Evolutionary conservation across 2,329 filamentous ascomycete genomes (phyloP).

Genomic region (Aspergillus fumigatus): DNA sequence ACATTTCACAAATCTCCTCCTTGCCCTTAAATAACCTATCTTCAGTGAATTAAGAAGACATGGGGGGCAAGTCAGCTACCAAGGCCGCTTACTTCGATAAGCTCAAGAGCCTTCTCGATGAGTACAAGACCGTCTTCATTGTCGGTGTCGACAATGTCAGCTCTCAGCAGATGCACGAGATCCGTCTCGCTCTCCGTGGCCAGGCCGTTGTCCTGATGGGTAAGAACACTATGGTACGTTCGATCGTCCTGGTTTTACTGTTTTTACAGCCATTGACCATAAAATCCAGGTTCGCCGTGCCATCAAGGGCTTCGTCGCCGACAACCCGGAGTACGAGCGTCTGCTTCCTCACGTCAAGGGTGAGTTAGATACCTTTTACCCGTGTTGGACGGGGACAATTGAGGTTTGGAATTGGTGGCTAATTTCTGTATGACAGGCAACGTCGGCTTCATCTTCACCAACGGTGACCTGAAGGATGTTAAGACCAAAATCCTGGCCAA

Average conservation of each 20-base stretch:
- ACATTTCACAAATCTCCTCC: constrained; percentile 45
- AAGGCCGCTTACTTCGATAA: constrained; percentile 99
- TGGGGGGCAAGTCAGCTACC: constrained; percentile 94
- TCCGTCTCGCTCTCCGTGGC: constrained; percentile 83
- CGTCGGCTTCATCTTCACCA: constrained; percentile 99
- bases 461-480: constrained; percentile 83
- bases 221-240: constrained; percentile 97
- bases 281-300: constrained; percentile 77
- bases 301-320: constrained; percentile 85
- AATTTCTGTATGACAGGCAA: constrained; percentile 57
- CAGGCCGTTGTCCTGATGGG: constrained; percentile 97
- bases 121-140: constrained; percentile 97
- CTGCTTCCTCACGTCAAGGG: constrained; percentile 91
- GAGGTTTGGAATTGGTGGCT: constrained; percentile 1
- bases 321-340: constrained; percentile 96
- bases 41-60: constrained; percentile 88
- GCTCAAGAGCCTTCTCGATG: constrained; percentile 95
- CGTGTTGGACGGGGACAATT: not conserved
- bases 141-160: constrained; percentile 98
- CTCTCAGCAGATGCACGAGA: constrained; percentile 99
- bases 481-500: constrained; percentile 94
- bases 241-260: not conserved
- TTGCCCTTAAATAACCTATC: constrained; percentile 98
- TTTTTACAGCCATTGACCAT: constrained; percentile 5
- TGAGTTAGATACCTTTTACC: constrained; percentile 28